Conservation (phyloP, 228 moss, liverwort and hornwort species). For the Sphagnum fallax region DNA sequence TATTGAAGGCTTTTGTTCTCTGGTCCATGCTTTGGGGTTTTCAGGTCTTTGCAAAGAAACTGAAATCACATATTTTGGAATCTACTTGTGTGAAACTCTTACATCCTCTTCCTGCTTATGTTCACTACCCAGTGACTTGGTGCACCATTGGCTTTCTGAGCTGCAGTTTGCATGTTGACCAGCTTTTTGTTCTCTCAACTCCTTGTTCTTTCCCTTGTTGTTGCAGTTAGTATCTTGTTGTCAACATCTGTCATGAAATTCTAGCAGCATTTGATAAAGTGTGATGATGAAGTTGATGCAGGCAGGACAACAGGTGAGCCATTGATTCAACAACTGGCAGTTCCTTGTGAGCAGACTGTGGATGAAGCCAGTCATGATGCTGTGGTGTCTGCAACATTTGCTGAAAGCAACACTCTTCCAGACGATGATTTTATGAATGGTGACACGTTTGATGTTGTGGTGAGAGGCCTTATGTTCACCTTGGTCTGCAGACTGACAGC, state of each 20-base stretch:
- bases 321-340: conserved; percentile 32
- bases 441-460: conserved; percentile 90
- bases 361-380: conserved; percentile 44
- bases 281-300: conserved; percentile 19
- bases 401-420: conserved; percentile 62
- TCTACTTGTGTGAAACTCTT: neutral
- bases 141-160: neutral
- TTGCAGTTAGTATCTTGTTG: too few species aligned
- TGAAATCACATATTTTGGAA: neutral
- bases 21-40: neutral
- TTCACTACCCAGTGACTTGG: neutral
- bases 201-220: too few species aligned
- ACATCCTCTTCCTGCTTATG: neutral
- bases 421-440: conserved; percentile 93
- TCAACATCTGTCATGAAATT: too few species aligned
- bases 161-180: neutral
- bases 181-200: too few species aligned
- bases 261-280: neutral
- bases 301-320: conserved; percentile 52
- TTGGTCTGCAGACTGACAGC: neutral
- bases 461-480: conserved; percentile 28
- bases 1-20: neutral
- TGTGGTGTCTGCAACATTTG: conserved; percentile 51
- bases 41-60: neutral
- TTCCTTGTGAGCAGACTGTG: conserved; percentile 47